A percentile compares a stretch with the other conserved stretches of the same genome.
Evolutionary conservation across 192 early-diverging fungal genomes (phyloP).

Genomic region (Backusella tarrabulga): DNA sequence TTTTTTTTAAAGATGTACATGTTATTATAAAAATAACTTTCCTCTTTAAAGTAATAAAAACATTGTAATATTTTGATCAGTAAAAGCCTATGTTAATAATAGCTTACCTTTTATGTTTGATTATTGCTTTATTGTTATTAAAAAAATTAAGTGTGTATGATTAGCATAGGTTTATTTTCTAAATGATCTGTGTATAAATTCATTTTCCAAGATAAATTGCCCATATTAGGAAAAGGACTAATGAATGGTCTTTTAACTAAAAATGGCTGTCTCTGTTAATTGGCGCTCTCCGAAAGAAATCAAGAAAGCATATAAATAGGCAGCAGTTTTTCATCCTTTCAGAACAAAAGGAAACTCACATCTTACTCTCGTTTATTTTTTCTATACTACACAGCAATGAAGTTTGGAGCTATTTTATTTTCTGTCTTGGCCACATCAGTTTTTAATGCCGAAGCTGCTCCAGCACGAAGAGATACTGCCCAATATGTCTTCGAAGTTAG

Average conservation of each 20-base stretch:
- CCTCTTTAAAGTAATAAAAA: background rate
- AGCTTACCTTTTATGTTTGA: background rate
- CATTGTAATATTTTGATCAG: background rate
- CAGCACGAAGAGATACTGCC: background rate
- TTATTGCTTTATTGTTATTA: background rate
- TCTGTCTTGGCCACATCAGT: background rate
- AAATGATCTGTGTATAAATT: background rate
- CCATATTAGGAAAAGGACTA: background rate
- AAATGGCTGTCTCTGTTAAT: background rate
- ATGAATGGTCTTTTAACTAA: background rate
- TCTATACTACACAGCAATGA: background rate
- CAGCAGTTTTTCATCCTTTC: background rate
- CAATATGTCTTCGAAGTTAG: conserved; percentile 3
- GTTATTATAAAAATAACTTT: background rate
- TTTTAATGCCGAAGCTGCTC: background rate
- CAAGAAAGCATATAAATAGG: background rate
- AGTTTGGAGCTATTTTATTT: background rate
- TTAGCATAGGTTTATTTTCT: background rate
- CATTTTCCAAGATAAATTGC: background rate
- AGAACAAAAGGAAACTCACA: background rate
- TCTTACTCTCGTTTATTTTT: background rate
- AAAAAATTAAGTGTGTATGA: background rate
- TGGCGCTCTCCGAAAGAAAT: background rate
- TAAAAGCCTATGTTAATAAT: background rate
- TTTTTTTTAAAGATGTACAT: background rate